These are phyloP conservation scores for Yamadazyma dushanensis DNA, from an alignment of 1,139 yeast genomes.

Conservation along the genomic window DNA sequence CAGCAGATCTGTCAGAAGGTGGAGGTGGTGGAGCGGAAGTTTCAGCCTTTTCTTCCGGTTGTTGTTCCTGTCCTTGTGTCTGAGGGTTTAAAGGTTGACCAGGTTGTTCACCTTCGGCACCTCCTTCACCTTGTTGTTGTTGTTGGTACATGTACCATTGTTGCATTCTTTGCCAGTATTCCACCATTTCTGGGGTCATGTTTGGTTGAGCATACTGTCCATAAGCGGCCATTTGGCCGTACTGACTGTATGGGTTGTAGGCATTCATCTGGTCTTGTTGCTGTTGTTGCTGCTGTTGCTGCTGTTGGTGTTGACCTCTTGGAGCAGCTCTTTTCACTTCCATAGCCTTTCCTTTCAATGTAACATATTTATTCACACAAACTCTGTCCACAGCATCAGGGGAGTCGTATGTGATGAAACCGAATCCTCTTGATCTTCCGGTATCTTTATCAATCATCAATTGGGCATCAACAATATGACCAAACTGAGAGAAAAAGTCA, in stretches of 20 bases:
- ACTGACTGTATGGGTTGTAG: slow-evolving; percentile 35
- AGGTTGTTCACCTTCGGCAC: slow-evolving; percentile 27
- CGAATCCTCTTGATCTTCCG: slow-evolving; percentile 97
- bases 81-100: slow-evolving; percentile 58
- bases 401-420: slow-evolving; percentile 93
- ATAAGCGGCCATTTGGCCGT: slow-evolving; percentile 22
- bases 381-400: slow-evolving; percentile 95
- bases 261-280: slow-evolving; percentile 27
- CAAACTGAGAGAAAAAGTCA: slow-evolving; percentile 85
- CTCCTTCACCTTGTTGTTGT: slow-evolving; percentile 53
- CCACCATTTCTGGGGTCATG: slow-evolving; percentile 84
- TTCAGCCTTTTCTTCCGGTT: slow-evolving; percentile 9
- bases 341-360: slow-evolving; percentile 86
- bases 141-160: slow-evolving; percentile 69
- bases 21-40: slow-evolving; percentile 13
- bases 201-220: slow-evolving; percentile 39
- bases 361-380: slow-evolving; percentile 77
- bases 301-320: slow-evolving; percentile 55
- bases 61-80: slow-evolving; percentile 42
- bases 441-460: slow-evolving; percentile 97
- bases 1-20: slow-evolving; percentile 3
- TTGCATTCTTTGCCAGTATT: slow-evolving; percentile 85
- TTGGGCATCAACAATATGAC: slow-evolving; percentile 94
- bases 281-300: slow-evolving; percentile 43
- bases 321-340: slow-evolving; percentile 99